These are phyloP conservation scores for Boechera retrofracta DNA, from an alignment of 345 rosid genomes.

Conservation along the genomic window DNA sequence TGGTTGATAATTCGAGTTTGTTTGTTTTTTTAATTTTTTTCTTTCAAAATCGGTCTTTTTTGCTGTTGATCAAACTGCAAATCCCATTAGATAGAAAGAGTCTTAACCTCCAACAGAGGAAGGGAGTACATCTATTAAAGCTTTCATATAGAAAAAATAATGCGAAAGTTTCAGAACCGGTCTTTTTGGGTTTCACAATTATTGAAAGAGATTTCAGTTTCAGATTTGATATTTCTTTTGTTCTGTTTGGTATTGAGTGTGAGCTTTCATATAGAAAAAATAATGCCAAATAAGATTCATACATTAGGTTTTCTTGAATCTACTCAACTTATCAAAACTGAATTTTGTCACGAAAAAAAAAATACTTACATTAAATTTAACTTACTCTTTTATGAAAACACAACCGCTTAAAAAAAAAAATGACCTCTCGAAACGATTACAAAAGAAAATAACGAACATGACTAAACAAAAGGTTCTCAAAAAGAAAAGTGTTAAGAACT, in stretches of 20 bases:
- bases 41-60: too few relatives aligned
- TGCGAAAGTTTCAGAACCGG: too few relatives aligned
- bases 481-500: constrained; percentile 23
- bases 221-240: not conserved
- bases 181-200: too few relatives aligned
- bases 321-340: not conserved
- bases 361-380: not conserved
- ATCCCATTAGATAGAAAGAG: too few relatives aligned
- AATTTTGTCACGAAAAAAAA: not conserved
- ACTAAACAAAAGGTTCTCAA: constrained; percentile 28
- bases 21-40: too few relatives aligned
- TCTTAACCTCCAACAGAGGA: too few relatives aligned
- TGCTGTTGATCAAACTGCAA: too few relatives aligned
- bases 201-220: too few relatives aligned
- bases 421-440: not conserved
- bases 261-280: not conserved
- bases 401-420: not conserved
- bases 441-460: constrained; percentile 20
- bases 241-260: not conserved
- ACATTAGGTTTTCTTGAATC: not conserved
- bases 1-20: too few relatives aligned
- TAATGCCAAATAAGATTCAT: not conserved
- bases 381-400: not conserved
- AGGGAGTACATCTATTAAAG: too few relatives aligned
- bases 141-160: too few relatives aligned